phyloP scores from a whole-genome alignment of 495 filamentous ascomycete genomes.

The Hypoxylon crocopeplum region DNA sequence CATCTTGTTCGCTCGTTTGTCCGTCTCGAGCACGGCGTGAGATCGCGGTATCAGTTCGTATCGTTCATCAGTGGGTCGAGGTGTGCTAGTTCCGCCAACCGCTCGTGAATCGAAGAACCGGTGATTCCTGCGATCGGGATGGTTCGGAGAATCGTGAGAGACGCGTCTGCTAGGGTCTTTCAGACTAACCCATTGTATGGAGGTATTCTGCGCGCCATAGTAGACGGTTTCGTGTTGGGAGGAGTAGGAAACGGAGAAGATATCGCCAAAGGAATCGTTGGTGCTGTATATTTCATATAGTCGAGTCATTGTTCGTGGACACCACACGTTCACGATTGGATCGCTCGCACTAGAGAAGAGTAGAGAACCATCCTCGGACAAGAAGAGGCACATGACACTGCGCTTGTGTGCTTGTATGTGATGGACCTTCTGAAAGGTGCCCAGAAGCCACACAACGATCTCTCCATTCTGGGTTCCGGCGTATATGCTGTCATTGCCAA shows the following conservation, averaged over 20 bases:
- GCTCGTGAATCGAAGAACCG: constrained; percentile 94
- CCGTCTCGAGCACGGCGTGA: constrained; percentile 75
- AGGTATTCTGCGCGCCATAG: constrained; percentile 92
- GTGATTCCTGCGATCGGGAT: constrained; percentile 83
- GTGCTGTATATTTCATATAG: constrained; percentile 91
- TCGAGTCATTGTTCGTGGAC: constrained; percentile 50
- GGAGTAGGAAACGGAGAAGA: constrained; percentile 92
- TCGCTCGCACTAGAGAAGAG: constrained; percentile 95
- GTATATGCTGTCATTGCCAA: constrained; percentile 71
- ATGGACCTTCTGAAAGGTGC: constrained; percentile 78
- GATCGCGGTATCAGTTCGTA: constrained; percentile 60
- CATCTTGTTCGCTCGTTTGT: constrained; percentile 77
- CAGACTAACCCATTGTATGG: constrained; percentile 73
- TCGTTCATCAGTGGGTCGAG: constrained; percentile 62
- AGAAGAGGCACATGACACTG: constrained; percentile 83
- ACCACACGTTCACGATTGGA: constrained; percentile 85
- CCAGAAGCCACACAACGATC: constrained; percentile 87
- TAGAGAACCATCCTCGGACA: constrained; percentile 73
- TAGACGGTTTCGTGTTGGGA: constrained; percentile 79
- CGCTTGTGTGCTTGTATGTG: constrained; percentile 86
- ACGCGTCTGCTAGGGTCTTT: constrained; percentile 57
- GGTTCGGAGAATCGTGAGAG: constrained; percentile 67
- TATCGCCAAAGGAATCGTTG: constrained; percentile 88
- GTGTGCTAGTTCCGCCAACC: constrained; percentile 78
- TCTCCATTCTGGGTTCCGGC: constrained; percentile 92